phyloP scores from a whole-genome alignment of 345 rosid genomes.

The Anastatica hierochuntica region DNA sequence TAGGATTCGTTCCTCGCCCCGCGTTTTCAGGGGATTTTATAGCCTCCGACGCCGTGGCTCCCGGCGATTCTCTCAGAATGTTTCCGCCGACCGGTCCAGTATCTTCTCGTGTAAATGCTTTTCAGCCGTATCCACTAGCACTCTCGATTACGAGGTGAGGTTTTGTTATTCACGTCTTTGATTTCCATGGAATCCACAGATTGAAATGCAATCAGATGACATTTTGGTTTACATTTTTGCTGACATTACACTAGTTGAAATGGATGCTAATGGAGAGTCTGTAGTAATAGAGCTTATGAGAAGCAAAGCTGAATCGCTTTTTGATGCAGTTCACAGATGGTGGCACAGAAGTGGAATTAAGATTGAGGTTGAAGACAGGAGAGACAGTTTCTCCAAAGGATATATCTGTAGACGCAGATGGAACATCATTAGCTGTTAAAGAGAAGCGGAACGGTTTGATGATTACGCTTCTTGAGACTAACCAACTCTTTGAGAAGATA shows the following conservation, averaged over 20 bases:
- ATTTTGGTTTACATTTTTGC: neutral
- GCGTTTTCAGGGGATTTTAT: conserved; percentile 10
- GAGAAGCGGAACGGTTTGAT: conserved; percentile 37
- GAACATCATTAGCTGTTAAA: conserved; percentile 43
- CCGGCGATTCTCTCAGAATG: conserved; percentile 11
- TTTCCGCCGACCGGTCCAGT: conserved; percentile 12
- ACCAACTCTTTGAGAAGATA: conserved; percentile 53
- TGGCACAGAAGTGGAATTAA: conserved; percentile 70
- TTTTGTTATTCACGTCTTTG: neutral
- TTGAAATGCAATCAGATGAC: neutral
- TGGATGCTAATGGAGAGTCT: neutral
- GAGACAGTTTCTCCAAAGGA: conserved; percentile 43
- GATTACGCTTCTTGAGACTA: conserved; percentile 52
- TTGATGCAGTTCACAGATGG: conserved; percentile 64
- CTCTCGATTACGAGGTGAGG: conserved; percentile 44
- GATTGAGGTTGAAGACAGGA: conserved; percentile 37
- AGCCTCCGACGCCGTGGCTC: conserved; percentile 11
- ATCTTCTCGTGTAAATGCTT: conserved; percentile 37
- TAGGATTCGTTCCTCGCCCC: conserved; percentile 10
- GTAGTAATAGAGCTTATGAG: neutral
- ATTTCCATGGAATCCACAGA: neutral
- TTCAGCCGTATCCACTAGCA: conserved; percentile 35
- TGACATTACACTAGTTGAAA: neutral
- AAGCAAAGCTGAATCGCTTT: too few species aligned
- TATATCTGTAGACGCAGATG: conserved; percentile 70